Conservation (phyloP, 2,329 filamentous ascomycete genomes). For the Pestalotiopsis sp. region DNA sequence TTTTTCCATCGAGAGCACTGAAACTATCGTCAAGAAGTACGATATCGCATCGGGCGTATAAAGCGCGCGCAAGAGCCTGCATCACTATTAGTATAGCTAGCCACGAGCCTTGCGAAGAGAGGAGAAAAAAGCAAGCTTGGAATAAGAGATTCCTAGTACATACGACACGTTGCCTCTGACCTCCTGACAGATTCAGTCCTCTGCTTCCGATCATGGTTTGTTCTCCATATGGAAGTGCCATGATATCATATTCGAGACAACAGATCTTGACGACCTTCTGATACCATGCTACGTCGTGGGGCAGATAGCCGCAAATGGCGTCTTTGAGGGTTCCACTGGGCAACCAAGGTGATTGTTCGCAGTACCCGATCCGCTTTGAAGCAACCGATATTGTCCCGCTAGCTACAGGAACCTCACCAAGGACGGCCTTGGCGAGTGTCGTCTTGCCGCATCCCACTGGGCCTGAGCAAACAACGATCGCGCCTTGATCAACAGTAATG, state of each 20-base stretch:
- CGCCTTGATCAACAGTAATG: constrained; percentile 22
- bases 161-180: constrained; percentile 31
- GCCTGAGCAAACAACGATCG: constrained; percentile 27
- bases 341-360: constrained; percentile 39
- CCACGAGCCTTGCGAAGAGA: background rate
- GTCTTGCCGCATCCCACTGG: constrained; percentile 30
- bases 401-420: constrained; percentile 19
- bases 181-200: constrained; percentile 30
- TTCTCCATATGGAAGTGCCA: constrained; percentile 21
- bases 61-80: constrained; percentile 37
- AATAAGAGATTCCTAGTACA: constrained; percentile 1
- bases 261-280: constrained; percentile 24
- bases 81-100: background rate
- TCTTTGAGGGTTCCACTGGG: constrained; percentile 34
- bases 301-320: constrained; percentile 26
- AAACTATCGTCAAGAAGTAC: constrained; percentile 38
- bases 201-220: constrained; percentile 20
- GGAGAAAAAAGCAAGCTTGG: background rate
- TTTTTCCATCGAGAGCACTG: constrained; percentile 37
- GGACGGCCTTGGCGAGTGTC: constrained; percentile 21
- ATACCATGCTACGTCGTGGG: constrained; percentile 30
- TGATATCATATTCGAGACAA: constrained; percentile 25
- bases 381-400: constrained; percentile 27
- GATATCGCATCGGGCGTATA: constrained; percentile 31
- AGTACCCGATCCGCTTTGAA: constrained; percentile 33